Percentiles rank a stretch among this genome's conserved stretches.
Evolutionary conservation across 352 stramenopile genomes (phyloP).

Genomic region (Pythium oligandrum): DNA sequence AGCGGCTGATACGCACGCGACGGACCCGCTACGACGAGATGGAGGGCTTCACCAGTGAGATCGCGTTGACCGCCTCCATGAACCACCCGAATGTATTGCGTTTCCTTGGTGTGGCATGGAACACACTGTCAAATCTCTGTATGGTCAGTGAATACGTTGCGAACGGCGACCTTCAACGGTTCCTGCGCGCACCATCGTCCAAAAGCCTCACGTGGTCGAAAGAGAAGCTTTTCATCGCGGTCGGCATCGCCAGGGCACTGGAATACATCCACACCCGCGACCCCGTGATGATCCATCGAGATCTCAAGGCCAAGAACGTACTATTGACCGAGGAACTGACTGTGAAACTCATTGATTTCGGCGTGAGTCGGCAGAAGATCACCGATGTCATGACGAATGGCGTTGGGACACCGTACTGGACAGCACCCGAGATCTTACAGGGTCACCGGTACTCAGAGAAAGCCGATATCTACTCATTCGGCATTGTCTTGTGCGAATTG

Average conservation of each 20-base stretch:
- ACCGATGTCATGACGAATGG: constrained; percentile 15
- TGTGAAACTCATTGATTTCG: constrained; percentile 40
- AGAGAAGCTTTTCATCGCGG: constrained; percentile 37
- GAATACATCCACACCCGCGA: constrained; percentile 36
- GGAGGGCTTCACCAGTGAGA: constrained; percentile 20
- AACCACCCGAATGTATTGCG: constrained; percentile 19
- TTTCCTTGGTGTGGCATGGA: constrained; percentile 22
- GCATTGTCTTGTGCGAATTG: constrained; percentile 51
- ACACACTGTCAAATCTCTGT: constrained; percentile 15
- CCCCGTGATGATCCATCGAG: constrained; percentile 36
- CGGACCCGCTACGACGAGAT: constrained; percentile 13
- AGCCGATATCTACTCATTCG: constrained; percentile 72
- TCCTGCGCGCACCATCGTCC: constrained; percentile 8
- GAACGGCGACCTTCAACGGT: constrained; percentile 18
- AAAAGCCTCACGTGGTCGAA: constrained; percentile 24
- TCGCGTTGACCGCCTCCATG: constrained; percentile 20
- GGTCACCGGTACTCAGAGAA: constrained; percentile 40
- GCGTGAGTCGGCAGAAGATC: constrained; percentile 11
- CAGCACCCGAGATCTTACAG: constrained; percentile 64
- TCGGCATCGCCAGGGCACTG: constrained; percentile 40
- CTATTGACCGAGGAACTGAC: constrained; percentile 26
- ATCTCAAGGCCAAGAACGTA: constrained; percentile 55
- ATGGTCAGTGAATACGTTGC: constrained; percentile 21
- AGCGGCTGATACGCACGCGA: constrained; percentile 17
- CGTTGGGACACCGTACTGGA: constrained; percentile 44